Base-by-base conservation (phyloP, 2,329 filamentous ascomycete genomes). In the Colletotrichum paranaense region DNA sequence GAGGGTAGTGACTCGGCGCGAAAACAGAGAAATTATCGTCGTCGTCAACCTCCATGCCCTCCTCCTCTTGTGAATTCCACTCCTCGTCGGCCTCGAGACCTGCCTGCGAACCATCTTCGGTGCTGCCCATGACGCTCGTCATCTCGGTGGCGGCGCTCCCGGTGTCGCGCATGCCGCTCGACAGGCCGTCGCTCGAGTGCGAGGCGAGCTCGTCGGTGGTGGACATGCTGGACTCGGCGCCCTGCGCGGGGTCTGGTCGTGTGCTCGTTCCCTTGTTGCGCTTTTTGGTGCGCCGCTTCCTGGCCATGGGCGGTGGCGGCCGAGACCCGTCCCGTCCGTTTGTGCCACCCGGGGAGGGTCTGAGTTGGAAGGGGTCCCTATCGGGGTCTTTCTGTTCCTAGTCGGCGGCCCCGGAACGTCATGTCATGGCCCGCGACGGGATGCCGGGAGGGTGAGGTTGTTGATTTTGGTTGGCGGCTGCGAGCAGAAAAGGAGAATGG, bases 1-100 rank as follows among this genome's bases (percentile, higher is more conserved):
- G 77, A 3, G 83, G 84, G 73, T 85, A 85, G 58, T 82, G 81
- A 68, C 82, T 84, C 42, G 80, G 78, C 9, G 86, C 80, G 71
- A 87, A 87, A 16, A 85, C 75, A 6, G 86, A 87, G n/a, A 79
- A 78, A 49, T 85, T 83, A 59, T 88, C 86, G 55, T 70, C 82
- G 63, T 82, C 78, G n/a, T 78, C 77, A 26, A 77, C 77, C 55
- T 78, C 77, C 53, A 76, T 71, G 19, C 75, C 76, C 24, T 77
- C 58, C 32, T 76, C 75, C 38, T 67, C 72, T 38, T 62, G 62
- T 28, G 72, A 70, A 16, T 22, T 73, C 71, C 71, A 73, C 14
- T 74, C 75, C 19, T 72, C 73, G 16, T 77, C 77, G 24, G 75
- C 74, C 30, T 80, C 79, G 60, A 79, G 74, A 35, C 53, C 62